Evolutionary conservation across 2,329 filamentous ascomycete genomes (phyloP), one percentile per base, ranked within the genome.

Genomic region (Massarina eburnea): DNA sequence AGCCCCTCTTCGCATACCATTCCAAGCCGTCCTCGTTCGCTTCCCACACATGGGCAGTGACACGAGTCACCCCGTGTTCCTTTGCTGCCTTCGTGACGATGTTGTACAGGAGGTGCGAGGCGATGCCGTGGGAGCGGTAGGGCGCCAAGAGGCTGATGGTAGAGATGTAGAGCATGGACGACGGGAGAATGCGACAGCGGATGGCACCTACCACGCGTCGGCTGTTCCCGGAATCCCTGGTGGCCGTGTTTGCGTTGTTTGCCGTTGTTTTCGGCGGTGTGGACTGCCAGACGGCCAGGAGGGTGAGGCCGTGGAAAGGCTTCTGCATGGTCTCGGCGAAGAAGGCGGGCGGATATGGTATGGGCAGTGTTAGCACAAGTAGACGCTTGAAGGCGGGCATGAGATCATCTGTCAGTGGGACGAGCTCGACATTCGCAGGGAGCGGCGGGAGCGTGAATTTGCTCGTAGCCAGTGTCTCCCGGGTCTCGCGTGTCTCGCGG

Each of bases 31-130:
- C 81, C 15, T 76, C 72, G 45, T 85, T 85, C 18, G 76, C 77
- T 54, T 83, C 81, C 75, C 84, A 85, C 1, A 85, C 82, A 64
- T 86, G 83, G 9, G 83, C 83, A 2, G 79, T 81, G 17, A 85
- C 75, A 12, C 69, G 72, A 9, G 65, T 67, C 20, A 80, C 75
- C 20, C 75, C 74, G 51, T 82, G 78, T 44, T 76, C 69, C 24
- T 72, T 70, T 4, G 77, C 72, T 8, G 52, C 78, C 70, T 64
- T 80, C 72, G 52, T 74, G 58, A 55, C 71, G 61, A 78, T 54
- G 2, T 52, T 51, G 4, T 70, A 59, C 7, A 86, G 69, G 20
- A 85, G 67, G 15, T 77, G 74, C 9, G 78, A 73, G 2, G 82
- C 83, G 19, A 85, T 74, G 0, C 82, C 82, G 46, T 77, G 73